Conservation (phyloP, 1,284 basidiomycete genomes). For the Malassezia caprae region DNA sequence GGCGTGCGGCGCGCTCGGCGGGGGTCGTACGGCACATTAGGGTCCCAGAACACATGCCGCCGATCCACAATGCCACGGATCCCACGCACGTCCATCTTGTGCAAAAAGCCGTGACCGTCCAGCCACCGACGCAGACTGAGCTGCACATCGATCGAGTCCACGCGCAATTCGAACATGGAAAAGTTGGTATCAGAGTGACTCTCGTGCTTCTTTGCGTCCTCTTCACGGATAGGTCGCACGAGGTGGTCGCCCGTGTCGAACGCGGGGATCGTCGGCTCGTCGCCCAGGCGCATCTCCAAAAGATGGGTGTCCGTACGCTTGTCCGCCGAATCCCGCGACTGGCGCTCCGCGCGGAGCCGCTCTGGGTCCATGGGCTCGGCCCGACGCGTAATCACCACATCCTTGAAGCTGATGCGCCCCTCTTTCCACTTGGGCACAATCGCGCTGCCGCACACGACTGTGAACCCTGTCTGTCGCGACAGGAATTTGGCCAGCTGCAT, state of each 20-base stretch:
- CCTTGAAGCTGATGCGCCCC: conserved; percentile 87
- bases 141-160: conserved; percentile 86
- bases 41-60: conserved; percentile 77
- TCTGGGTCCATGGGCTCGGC: conserved; percentile 50
- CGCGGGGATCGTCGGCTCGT: conserved; percentile 11
- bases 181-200: conserved; percentile 40
- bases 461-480: conserved; percentile 82
- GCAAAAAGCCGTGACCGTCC: conserved; percentile 84
- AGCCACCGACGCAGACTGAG: conserved; percentile 87
- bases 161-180: conserved; percentile 46
- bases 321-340: conserved; percentile 7
- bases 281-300: not conserved
- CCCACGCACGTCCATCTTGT: conserved; percentile 82
- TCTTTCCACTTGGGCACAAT: conserved; percentile 97
- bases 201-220: conserved; percentile 15
- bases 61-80: conserved; percentile 88
- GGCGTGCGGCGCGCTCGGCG: conserved; percentile 66
- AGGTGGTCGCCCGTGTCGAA: conserved; percentile 37
- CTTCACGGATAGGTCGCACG: conserved; percentile 34
- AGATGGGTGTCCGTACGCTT: not conserved
- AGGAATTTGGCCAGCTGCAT: conserved; percentile 82
- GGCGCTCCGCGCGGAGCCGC: conserved; percentile 21
- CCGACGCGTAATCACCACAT: conserved; percentile 83
- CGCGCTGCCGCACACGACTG: conserved; percentile 90
- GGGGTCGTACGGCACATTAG: conserved; percentile 65